Conservation (phyloP, 345 rosid genomes). For the Salix udensis region DNA sequence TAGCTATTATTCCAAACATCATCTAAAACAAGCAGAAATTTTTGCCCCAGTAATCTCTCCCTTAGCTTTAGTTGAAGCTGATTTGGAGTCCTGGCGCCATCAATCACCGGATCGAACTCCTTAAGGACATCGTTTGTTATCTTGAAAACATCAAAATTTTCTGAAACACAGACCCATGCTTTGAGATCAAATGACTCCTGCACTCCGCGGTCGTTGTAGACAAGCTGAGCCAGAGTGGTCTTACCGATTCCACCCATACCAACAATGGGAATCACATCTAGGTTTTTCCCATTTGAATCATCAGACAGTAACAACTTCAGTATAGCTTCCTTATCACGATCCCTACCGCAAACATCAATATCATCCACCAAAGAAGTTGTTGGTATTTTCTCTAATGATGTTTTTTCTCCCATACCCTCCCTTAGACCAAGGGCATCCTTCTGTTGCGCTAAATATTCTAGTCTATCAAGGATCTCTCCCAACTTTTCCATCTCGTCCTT, state of each 20-base stretch:
- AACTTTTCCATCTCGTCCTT: neutral
- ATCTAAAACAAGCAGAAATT: conserved; percentile 6
- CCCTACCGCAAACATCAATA: conserved; percentile 21
- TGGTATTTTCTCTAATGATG: neutral
- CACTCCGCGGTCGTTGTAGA: neutral
- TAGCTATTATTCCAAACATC: neutral
- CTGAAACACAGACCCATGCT: conserved; percentile 3
- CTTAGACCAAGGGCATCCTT: conserved; percentile 15
- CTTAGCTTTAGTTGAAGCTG: neutral
- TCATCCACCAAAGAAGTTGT: conserved; percentile 20
- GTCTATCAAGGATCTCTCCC: neutral
- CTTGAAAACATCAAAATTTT: neutral
- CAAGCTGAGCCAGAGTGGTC: conserved; percentile 5
- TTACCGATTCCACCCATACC: conserved; percentile 13
- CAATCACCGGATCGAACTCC: neutral
- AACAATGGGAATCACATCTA: conserved; percentile 20
- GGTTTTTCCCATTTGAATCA: neutral
- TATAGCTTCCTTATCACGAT: conserved; percentile 4
- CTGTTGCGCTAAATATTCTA: conserved; percentile 10
- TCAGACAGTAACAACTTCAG: conserved; percentile 1
- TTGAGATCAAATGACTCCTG: neutral
- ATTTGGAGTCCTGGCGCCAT: neutral
- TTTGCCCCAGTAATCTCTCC: neutral
- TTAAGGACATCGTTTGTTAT: neutral
- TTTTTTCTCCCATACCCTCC: conserved; percentile 2